Evolutionary conservation across 2,329 filamentous ascomycete species (phyloP), one percentile per base, ranked within the genome.

Genomic region (Pezicula rhizophila): DNA sequence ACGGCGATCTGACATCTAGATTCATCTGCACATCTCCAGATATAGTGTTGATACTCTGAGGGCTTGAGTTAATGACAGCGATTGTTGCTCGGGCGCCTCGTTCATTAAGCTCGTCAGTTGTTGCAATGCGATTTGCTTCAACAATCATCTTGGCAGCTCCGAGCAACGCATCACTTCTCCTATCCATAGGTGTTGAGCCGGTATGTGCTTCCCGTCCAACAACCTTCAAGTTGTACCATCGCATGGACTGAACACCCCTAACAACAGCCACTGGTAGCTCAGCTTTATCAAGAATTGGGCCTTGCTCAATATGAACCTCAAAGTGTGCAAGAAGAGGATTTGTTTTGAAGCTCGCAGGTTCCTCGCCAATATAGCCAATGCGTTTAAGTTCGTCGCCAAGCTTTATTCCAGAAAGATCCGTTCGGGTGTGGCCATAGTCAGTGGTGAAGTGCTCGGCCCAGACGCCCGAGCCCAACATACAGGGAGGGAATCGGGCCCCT

Each of bases 301-400:
- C 86, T 62, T 93, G 88, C 63, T 93, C 88, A 47, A 91, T 90
- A 61, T 91, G 87, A 8, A 91, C 72, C 64, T 90, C 86, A 59
- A 90, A 89, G 63, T 90, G 85, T 0, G 85, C 85, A 0, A 78
- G 83, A 68, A 88, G 78, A 0, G 84, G 84, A 4, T 73, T 76
- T 37, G 73, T 69, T 51, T 74, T 70, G 64, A 81, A 73, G 47
- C 72, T 78, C 14, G 76, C 76, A 3, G 75, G 72, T 0, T 71
- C 68, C 0, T 65, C 57, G n/a, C 86, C 86, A 0, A 87, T 65
- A 52, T 85, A 89, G 0, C 81, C 81, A 43, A 89, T 88, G 4
- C 83, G 75, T 59, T 84, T 70, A 0, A 91, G 76, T 51, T 89
- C 84, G 1, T 71, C 76, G 55, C 74, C 81, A 75, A 84, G 79